Base-by-base conservation (phyloP, 2,329 filamentous ascomycete genomes). In the Epichloe uncinata region DNA sequence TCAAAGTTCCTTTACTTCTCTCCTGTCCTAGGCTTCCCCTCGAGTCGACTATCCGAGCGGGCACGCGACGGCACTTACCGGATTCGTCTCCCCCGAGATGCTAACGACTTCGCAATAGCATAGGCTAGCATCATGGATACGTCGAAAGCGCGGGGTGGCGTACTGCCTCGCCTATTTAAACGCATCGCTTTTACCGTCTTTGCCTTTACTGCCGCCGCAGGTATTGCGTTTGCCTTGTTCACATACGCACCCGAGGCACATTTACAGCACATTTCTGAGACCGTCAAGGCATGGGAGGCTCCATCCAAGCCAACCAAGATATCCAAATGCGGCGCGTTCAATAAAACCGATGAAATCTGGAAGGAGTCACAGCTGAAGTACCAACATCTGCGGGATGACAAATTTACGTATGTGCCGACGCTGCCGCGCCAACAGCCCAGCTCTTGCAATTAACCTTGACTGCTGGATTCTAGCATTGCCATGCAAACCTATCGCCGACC, bases 401-500 rank as follows among this genome's bases (percentile, higher is more conserved):
- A 62, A 51, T 65, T 65, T 30, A 65, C 62, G 62, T 64, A 61
- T 16, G 59, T 38, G 8, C 38, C 15, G 13, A 15, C 38, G 34
- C 20, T n/a, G 16, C 18, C 5, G 33, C 7, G 15, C 12, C 18
- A 26, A 26, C n/a, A 20, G 13, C 11, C 4, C 11, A 33, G 30
- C 12, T 4, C n/a, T 40, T 34, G 16, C 43, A n/a, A 8, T 36
- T 46, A 12, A 20, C n/a, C 16, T 44, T 38, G 33, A 6, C n/a
- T 40, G 5, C 34, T 38, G 13, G 16, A 3, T 26, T 12, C 9
- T 36, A 69, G 66, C n/a, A 66, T 69, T 45, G 63, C 61, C 5
- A 60, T 69, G 50, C 63, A 63, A 34, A 69, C 66, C 0, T 67
- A 64, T 42, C 60, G 57, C 13, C 63, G 66, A n/a, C 63, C 65